These are phyloP conservation scores for Pterulicium gracile DNA, from an alignment of 1,284 basidiomycete species.

Conservation along the genomic window DNA sequence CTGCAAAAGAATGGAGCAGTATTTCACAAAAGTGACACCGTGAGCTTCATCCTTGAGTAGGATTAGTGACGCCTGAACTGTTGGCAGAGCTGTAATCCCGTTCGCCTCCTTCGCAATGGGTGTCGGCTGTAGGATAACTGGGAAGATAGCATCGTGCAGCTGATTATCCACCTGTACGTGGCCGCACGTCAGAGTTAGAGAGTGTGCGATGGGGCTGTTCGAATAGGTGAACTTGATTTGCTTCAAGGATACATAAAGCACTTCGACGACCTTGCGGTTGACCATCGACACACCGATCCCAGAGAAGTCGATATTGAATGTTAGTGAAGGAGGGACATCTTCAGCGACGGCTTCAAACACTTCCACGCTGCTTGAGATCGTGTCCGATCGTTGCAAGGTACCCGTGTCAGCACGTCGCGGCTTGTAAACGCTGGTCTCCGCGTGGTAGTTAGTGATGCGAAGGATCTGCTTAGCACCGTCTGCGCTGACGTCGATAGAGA, in stretches of 20 bases:
- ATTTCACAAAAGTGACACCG: constrained; percentile 95
- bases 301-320: constrained; percentile 71
- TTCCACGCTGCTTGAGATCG: constrained; percentile 56
- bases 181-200: constrained; percentile 77
- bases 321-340: constrained; percentile 58
- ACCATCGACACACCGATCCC: constrained; percentile 92
- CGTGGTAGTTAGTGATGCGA: constrained; percentile 80
- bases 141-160: constrained; percentile 91
- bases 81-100: constrained; percentile 79
- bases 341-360: constrained; percentile 87
- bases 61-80: constrained; percentile 81
- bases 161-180: constrained; percentile 97
- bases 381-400: constrained; percentile 57
- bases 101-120: constrained; percentile 80
- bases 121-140: constrained; percentile 93
- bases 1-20: constrained; percentile 90
- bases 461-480: constrained; percentile 84
- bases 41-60: constrained; percentile 97
- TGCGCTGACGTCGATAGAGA: constrained; percentile 91
- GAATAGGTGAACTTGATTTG: constrained; percentile 81
- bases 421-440: constrained; percentile 86
- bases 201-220: constrained; percentile 74
- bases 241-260: constrained; percentile 81
- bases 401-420: constrained; percentile 49
- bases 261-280: constrained; percentile 82